These are phyloP conservation scores for Mycena belliarum DNA, from an alignment of 768 basidiomycete genomes.

Conservation along the genomic window DNA sequence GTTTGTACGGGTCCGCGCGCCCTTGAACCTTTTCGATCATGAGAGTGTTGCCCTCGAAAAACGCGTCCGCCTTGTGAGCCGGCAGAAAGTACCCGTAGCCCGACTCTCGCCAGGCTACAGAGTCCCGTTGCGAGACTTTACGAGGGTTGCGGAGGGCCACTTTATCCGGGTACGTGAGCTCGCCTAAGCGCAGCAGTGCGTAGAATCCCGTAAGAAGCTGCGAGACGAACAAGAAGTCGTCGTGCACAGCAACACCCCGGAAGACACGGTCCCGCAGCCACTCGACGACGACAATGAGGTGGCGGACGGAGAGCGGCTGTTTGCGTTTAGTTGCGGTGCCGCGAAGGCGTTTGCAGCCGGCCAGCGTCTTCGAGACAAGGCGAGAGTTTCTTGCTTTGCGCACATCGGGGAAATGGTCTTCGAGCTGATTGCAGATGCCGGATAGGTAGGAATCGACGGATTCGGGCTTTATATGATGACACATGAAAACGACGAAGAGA, in stretches of 20 bases:
- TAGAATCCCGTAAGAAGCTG: conserved; percentile 22
- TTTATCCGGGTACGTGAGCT: conserved; percentile 25
- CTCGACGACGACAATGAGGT: conserved; percentile 15
- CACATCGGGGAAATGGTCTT: conserved; percentile 35
- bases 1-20: not conserved
- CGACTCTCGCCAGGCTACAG: not conserved
- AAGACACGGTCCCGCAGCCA: not conserved
- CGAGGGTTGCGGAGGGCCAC: not conserved
- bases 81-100: conserved; percentile 8
- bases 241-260: not conserved
- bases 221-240: conserved; percentile 21
- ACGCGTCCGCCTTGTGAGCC: not conserved
- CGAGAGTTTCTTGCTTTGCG: conserved; percentile 20
- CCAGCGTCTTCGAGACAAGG: conserved; percentile 31
- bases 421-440: conserved; percentile 39
- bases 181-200: conserved; percentile 22
- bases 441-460: conserved; percentile 41
- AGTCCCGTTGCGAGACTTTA: conserved; percentile 19
- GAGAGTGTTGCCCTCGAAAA: not conserved
- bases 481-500: conserved; percentile 39
- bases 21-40: not conserved
- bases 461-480: conserved; percentile 34
- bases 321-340: conserved; percentile 28
- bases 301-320: conserved; percentile 23
- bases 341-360: conserved; percentile 30